Conservation (phyloP, 495 filamentous ascomycete genomes). For the Podospora pseudocomata region DNA sequence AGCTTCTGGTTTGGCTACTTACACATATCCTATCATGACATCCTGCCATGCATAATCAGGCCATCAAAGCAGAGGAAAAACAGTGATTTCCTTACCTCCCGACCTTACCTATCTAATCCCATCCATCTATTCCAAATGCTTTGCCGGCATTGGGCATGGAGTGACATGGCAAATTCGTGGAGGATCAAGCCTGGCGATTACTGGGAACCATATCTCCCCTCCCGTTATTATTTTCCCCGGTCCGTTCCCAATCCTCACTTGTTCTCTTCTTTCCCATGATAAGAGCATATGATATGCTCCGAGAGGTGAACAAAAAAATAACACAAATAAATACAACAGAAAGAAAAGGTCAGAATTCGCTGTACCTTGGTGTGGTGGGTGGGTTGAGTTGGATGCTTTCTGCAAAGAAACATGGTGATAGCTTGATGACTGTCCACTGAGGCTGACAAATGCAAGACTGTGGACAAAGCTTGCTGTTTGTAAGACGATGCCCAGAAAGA, state of each 20-base stretch:
- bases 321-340: constrained; percentile 2
- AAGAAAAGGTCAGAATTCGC: neutral
- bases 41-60: neutral
- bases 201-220: neutral
- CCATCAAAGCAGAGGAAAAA: constrained; percentile 6
- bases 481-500: neutral
- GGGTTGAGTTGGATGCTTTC: neutral
- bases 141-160: neutral
- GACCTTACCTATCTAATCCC: neutral
- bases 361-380: neutral
- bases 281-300: neutral
- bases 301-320: neutral
- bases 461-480: neutral
- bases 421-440: neutral
- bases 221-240: neutral
- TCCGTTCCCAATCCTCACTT: neutral
- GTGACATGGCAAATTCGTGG: too few relatives aligned
- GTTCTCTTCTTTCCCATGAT: neutral
- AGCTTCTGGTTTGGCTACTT: neutral
- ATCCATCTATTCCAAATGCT: constrained; percentile 4
- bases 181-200: neutral
- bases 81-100: neutral
- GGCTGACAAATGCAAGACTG: neutral
- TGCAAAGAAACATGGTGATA: neutral
- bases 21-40: neutral